Conservation (phyloP, 2,329 filamentous ascomycete genomes). For the Pseudocercospora eumusae region DNA sequence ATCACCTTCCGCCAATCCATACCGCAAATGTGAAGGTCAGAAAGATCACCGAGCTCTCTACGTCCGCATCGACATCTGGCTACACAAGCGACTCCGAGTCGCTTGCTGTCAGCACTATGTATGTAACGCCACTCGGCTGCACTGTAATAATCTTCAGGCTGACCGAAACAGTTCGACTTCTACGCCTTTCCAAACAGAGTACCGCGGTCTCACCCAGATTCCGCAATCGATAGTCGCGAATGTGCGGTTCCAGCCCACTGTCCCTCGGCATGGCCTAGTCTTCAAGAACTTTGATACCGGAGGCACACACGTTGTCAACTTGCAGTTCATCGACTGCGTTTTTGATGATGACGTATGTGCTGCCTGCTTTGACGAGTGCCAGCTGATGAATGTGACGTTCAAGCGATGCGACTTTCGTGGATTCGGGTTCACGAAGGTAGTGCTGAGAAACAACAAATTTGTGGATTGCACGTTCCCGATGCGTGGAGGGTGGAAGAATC, state of each 20-base stretch:
- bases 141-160: neutral
- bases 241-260: conserved; percentile 5
- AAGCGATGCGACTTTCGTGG: conserved; percentile 11
- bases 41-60: neutral
- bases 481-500: conserved; percentile 8
- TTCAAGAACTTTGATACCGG: neutral
- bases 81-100: neutral
- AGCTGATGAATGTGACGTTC: conserved; percentile 12
- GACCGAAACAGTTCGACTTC: neutral
- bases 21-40: neutral
- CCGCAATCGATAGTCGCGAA: neutral
- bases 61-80: neutral
- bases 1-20: neutral
- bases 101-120: neutral
- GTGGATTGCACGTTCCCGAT: neutral
- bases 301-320: conserved; percentile 9
- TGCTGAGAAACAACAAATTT: neutral
- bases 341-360: conserved; percentile 6
- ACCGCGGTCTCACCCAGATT: neutral
- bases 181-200: neutral
- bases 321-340: conserved; percentile 15
- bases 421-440: conserved; percentile 10
- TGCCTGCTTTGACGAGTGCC: conserved; percentile 11
- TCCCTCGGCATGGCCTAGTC: conserved; percentile 10
- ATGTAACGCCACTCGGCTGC: neutral